Percentiles rank a stretch among this genome's conserved stretches.
These are phyloP conservation scores for Geotrichum klebahnii DNA, from an alignment of 1,139 yeast genomes.

Conservation along the genomic window DNA sequence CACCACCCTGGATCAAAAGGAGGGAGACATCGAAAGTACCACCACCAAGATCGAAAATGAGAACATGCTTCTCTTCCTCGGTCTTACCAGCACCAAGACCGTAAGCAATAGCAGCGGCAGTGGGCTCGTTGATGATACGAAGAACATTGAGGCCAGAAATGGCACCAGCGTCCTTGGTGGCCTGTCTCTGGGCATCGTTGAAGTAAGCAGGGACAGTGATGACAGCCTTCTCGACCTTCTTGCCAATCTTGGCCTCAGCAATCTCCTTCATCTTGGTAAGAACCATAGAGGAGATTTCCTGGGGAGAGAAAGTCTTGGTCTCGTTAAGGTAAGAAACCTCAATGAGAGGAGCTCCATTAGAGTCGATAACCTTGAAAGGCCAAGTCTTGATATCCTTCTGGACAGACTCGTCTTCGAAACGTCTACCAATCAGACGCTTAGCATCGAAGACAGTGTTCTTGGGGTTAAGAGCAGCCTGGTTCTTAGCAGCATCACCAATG, in stretches of 20 bases:
- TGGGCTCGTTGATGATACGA: slow-evolving; percentile 96
- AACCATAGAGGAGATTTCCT: slow-evolving; percentile 95
- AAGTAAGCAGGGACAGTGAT: slow-evolving; percentile 96
- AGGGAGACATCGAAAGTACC: slow-evolving; percentile 93
- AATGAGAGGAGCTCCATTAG: slow-evolving; percentile 77
- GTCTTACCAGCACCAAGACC: slow-evolving; percentile 94
- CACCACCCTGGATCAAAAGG: slow-evolving; percentile 86
- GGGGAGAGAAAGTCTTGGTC: slow-evolving; percentile 90
- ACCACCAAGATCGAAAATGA: slow-evolving; percentile 94
- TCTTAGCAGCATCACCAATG: slow-evolving; percentile 98
- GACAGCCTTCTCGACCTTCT: slow-evolving; percentile 91
- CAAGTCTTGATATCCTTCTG: slow-evolving; percentile 95
- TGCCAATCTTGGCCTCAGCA: slow-evolving; percentile 93
- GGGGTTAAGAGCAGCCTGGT: slow-evolving; percentile 98
- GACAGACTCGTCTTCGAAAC: slow-evolving; percentile 82
- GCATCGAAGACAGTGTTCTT: slow-evolving; percentile 95
- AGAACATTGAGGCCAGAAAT: slow-evolving; percentile 94
- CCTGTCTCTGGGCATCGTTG: slow-evolving; percentile 97
- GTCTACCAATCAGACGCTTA: slow-evolving; percentile 96
- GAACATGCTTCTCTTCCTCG: slow-evolving; percentile 76
- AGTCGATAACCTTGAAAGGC: slow-evolving; percentile 92
- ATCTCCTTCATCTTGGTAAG: slow-evolving; percentile 96
- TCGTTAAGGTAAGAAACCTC: slow-evolving; percentile 89
- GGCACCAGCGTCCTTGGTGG: slow-evolving; percentile 98
- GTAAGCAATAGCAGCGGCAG: slow-evolving; percentile 98